These are phyloP conservation scores for Erythrophleum ivorense DNA, from an alignment of 331 rosid genomes.

Conservation along the genomic window DNA sequence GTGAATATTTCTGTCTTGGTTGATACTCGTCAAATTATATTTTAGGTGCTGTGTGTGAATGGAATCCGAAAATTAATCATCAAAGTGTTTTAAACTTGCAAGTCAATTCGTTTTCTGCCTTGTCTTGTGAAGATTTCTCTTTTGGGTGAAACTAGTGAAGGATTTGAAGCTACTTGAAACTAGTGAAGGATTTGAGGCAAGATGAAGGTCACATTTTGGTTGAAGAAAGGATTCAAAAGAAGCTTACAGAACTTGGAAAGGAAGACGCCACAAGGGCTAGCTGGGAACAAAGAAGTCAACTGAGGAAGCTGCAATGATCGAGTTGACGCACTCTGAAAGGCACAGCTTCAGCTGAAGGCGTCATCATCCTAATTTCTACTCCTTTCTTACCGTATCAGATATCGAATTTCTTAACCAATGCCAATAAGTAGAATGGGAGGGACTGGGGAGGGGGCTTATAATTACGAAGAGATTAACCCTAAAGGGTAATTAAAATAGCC, in stretches of 20 bases:
- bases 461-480: neutral
- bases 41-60: neutral
- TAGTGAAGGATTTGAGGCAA: neutral
- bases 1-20: neutral
- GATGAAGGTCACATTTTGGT: neutral
- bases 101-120: neutral
- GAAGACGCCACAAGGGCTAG: neutral
- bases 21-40: neutral
- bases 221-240: conserved; percentile 3
- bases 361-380: neutral
- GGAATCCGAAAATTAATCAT: neutral
- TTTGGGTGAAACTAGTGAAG: neutral
- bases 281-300: neutral
- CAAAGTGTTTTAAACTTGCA: neutral
- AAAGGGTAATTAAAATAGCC: neutral
- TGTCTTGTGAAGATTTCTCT: neutral
- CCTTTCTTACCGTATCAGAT: neutral
- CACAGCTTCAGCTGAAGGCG: too few species aligned
- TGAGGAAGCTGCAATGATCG: neutral
- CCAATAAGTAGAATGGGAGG: neutral
- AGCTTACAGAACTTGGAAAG: neutral
- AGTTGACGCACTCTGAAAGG: neutral
- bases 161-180: neutral
- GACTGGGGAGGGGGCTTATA: neutral
- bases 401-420: neutral